phyloP scores from a whole-genome alignment of 257 asterid genomes.

The Solanum rostratum region DNA sequence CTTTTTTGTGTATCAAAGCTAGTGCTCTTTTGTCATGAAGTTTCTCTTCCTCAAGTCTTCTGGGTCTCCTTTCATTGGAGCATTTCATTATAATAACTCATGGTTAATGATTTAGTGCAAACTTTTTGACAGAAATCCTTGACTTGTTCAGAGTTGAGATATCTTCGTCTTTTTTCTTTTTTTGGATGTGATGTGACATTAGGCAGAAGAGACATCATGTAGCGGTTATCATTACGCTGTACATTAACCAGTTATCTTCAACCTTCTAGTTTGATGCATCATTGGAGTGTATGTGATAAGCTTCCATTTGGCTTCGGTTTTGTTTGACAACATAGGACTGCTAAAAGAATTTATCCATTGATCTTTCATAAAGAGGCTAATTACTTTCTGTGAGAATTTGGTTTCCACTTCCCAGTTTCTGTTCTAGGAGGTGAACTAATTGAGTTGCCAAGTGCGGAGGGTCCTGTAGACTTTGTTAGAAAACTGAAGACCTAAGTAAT shows the following conservation, averaged over 20 bases:
- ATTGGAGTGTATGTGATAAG: not conserved
- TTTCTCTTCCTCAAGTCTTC: not conserved
- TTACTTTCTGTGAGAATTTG: not conserved
- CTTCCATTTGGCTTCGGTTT: not conserved
- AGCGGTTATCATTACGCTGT: not conserved
- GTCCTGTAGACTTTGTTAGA: not conserved
- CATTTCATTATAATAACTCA: not conserved
- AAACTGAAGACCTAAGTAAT: not conserved
- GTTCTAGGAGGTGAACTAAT: not conserved
- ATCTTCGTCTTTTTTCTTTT: not conserved
- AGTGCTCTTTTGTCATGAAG: not conserved
- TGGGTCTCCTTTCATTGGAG: not conserved
- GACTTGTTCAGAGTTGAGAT: not conserved
- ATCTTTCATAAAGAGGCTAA: not conserved
- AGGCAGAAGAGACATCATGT: not conserved
- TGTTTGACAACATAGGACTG: not conserved
- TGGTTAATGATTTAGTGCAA: not conserved
- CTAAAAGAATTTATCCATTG: not conserved
- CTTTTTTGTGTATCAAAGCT: not conserved
- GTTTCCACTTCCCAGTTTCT: not conserved
- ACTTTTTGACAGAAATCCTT: not conserved
- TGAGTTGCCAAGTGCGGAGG: not conserved
- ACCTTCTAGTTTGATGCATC: not conserved
- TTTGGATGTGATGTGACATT: not conserved
- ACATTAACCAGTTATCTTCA: not conserved